phyloP scores from a whole-genome alignment of 2,329 filamentous ascomycete genomes.

The Didymella segeticola region DNA sequence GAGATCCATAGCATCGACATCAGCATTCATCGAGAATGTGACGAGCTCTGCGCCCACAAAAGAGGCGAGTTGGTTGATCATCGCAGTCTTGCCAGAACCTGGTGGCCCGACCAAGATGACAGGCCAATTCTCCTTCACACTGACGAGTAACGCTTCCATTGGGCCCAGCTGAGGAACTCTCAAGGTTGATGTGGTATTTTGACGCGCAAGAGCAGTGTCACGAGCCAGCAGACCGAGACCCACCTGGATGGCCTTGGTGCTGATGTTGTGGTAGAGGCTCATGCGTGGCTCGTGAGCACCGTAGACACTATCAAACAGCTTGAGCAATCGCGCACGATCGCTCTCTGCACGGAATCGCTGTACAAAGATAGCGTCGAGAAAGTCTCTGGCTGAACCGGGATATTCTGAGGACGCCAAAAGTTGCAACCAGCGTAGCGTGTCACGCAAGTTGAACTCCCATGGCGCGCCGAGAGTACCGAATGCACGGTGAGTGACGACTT shows the following conservation, averaged over 20 bases:
- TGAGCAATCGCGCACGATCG: constrained; percentile 71
- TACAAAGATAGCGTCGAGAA: constrained; percentile 81
- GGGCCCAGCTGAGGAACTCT: constrained; percentile 66
- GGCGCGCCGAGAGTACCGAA: constrained; percentile 71
- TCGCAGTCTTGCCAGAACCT: constrained; percentile 83
- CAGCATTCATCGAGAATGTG: constrained; percentile 88
- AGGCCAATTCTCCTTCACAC: constrained; percentile 84
- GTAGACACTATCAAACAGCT: constrained; percentile 72
- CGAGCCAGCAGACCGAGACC: constrained; percentile 76
- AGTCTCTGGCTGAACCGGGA: constrained; percentile 70
- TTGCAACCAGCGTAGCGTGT: constrained; percentile 86
- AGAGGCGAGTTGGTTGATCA: constrained; percentile 82
- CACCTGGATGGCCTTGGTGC: constrained; percentile 72
- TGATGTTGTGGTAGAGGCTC: constrained; percentile 73
- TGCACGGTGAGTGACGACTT: constrained; percentile 64
- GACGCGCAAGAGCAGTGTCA: constrained; percentile 52
- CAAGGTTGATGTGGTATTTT: constrained; percentile 29
- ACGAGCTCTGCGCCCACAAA: constrained; percentile 76
- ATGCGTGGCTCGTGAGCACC: constrained; percentile 48
- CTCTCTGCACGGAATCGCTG: constrained; percentile 80
- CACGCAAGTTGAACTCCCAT: constrained; percentile 95
- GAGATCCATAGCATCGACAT: constrained; percentile 96
- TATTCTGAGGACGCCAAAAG: constrained; percentile 67
- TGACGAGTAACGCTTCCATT: constrained; percentile 86
- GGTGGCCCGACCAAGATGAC: constrained; percentile 87